Conservation (phyloP, 1,284 basidiomycete genomes). For the Ustilago curta region DNA sequence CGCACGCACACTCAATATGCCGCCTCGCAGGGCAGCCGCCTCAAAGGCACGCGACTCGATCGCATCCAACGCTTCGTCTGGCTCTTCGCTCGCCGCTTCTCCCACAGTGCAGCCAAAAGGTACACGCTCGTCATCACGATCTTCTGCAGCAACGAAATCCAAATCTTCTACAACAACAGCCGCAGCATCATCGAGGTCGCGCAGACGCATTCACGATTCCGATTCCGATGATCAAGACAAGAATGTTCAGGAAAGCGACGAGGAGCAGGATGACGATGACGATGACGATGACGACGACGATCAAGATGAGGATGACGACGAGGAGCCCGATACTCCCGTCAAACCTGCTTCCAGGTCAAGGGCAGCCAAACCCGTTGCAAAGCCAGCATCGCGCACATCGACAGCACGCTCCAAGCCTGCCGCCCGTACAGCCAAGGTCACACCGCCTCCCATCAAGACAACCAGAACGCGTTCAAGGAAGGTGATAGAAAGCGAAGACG, state of each 20-base stretch:
- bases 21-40: conserved; percentile 43
- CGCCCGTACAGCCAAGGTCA: conserved; percentile 11
- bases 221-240: conserved; percentile 35
- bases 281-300: conserved; percentile 22
- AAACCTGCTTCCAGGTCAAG: conserved; percentile 32
- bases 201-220: conserved; percentile 42
- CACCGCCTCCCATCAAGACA: conserved; percentile 24
- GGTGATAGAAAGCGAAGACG: conserved; percentile 34
- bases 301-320: conserved; percentile 24
- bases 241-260: conserved; percentile 7
- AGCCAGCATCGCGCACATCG: conserved; percentile 19
- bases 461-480: conserved; percentile 28
- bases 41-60: conserved; percentile 44
- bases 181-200: conserved; percentile 26
- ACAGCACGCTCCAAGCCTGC: conserved; percentile 16
- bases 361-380: conserved; percentile 18
- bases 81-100: conserved; percentile 20
- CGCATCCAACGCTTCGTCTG: conserved; percentile 28
- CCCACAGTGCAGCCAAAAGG: conserved; percentile 20
- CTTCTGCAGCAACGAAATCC: conserved; percentile 17
- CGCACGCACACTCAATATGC: conserved; percentile 16
- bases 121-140: conserved; percentile 23
- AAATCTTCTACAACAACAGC: conserved; percentile 19
- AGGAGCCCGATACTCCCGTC: conserved; percentile 31
- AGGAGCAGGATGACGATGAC: conserved; percentile 21